These are phyloP conservation scores for Penicillium glabrum DNA, from an alignment of 2,329 filamentous ascomycete genomes.

Conservation along the genomic window DNA sequence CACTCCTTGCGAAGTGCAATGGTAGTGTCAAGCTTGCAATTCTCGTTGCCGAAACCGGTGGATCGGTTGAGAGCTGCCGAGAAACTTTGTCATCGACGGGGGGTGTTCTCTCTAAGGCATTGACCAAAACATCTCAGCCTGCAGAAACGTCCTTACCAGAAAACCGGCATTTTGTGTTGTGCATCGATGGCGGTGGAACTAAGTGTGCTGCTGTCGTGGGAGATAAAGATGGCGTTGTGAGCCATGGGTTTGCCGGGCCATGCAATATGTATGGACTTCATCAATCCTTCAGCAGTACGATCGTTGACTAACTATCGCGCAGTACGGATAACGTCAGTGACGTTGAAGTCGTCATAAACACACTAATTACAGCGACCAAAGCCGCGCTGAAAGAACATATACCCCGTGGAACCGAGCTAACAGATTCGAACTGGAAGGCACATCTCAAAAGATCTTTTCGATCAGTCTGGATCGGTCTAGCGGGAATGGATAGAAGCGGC, in stretches of 20 bases:
- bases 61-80: slow-evolving; percentile 25
- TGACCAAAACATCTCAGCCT: slow-evolving; percentile 10
- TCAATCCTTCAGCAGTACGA: too few species aligned
- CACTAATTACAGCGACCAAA: slow-evolving; percentile 21
- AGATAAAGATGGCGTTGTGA: slow-evolving; percentile 22
- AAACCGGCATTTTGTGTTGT: slow-evolving; percentile 27
- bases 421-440: slow-evolving; percentile 2
- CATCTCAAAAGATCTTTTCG: slow-evolving; percentile 20
- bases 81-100: slow-evolving; percentile 20
- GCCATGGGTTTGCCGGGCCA: slow-evolving; percentile 34
- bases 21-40: slow-evolving; percentile 37
- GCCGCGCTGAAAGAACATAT: slow-evolving; percentile 12
- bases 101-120: slow-evolving; percentile 25
- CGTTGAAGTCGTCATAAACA: slow-evolving; percentile 26
- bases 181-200: slow-evolving; percentile 45
- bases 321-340: slow-evolving; percentile 20
- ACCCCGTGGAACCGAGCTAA: neutral
- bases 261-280: slow-evolving; percentile 40
- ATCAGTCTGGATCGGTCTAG: slow-evolving; percentile 42
- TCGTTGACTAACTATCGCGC: neutral
- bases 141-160: neutral
- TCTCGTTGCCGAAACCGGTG: slow-evolving; percentile 26
- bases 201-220: slow-evolving; percentile 44
- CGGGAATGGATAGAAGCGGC: slow-evolving; percentile 41
- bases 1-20: slow-evolving; percentile 26